phyloP scores from a whole-genome alignment of 495 filamentous ascomycete species.

The Pseudoneurospora amorphoporcata region DNA sequence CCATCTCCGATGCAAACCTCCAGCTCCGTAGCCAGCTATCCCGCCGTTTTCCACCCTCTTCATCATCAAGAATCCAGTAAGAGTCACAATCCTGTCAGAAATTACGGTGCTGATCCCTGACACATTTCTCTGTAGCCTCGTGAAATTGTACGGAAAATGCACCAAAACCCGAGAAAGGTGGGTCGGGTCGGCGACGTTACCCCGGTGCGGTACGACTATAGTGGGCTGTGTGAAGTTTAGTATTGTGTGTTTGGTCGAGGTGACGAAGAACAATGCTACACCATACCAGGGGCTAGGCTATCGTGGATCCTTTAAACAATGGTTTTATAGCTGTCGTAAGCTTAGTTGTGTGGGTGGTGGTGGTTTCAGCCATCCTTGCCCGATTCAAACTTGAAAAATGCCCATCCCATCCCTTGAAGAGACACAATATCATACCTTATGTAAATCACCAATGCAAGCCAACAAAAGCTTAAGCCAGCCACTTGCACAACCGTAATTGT shows the following conservation, averaged over 20 bases:
- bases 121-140: background rate
- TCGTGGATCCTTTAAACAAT: no score
- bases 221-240: background rate
- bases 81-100: background rate
- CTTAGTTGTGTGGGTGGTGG: background rate
- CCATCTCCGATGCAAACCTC: background rate
- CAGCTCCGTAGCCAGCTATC: background rate
- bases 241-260: background rate
- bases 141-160: background rate
- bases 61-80: background rate
- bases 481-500: background rate
- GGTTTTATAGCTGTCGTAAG: background rate
- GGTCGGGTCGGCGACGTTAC: background rate
- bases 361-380: no score
- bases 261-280: background rate
- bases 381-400: background rate
- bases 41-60: background rate
- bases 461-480: background rate
- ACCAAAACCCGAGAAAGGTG: background rate
- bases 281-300: background rate
- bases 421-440: rapidly evolving
- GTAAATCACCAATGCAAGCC: background rate
- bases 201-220: background rate
- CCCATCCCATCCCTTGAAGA: background rate
- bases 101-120: background rate